Percentiles rank a stretch among this genome's conserved stretches.
phyloP scores from a whole-genome alignment of 345 rosid genomes.

The Eucalyptus cloeziana region DNA sequence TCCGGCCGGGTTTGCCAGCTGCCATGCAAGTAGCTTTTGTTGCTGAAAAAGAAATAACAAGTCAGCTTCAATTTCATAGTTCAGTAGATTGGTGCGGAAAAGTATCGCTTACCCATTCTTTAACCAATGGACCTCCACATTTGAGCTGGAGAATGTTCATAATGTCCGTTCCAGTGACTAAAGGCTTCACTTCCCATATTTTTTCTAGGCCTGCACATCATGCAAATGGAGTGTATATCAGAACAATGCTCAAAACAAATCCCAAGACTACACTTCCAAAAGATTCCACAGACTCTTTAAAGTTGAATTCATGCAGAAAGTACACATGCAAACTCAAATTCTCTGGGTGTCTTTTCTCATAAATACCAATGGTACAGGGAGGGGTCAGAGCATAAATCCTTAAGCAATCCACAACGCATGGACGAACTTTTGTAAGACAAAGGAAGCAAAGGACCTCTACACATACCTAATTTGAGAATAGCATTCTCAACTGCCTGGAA shows the following conservation, averaged over 20 bases:
- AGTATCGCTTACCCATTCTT: conserved; percentile 63
- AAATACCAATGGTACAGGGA: background rate
- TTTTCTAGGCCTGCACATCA: conserved; percentile 55
- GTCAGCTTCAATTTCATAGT: background rate
- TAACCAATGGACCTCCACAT: conserved; percentile 66
- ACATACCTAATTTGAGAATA: conserved; percentile 43
- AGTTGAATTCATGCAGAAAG: background rate
- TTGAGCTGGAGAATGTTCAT: conserved; percentile 67
- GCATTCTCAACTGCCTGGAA: conserved; percentile 43
- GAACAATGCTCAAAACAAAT: background rate
- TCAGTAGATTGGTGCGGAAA: background rate
- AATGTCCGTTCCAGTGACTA: conserved; percentile 75
- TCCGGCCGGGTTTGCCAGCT: conserved; percentile 64
- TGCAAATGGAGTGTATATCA: background rate
- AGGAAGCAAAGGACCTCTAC: background rate
- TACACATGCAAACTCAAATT: background rate
- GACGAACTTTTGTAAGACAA: background rate
- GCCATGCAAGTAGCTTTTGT: conserved; percentile 70
- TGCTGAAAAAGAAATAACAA: conserved; percentile 41
- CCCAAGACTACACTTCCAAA: background rate
- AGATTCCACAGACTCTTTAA: background rate
- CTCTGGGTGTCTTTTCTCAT: background rate
- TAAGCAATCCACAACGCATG: background rate
- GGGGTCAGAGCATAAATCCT: background rate
- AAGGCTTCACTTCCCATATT: conserved; percentile 72